Base-by-base conservation (phyloP, 1,284 basidiomycete species). In the Anthracocystis panici-leucophaei region DNA sequence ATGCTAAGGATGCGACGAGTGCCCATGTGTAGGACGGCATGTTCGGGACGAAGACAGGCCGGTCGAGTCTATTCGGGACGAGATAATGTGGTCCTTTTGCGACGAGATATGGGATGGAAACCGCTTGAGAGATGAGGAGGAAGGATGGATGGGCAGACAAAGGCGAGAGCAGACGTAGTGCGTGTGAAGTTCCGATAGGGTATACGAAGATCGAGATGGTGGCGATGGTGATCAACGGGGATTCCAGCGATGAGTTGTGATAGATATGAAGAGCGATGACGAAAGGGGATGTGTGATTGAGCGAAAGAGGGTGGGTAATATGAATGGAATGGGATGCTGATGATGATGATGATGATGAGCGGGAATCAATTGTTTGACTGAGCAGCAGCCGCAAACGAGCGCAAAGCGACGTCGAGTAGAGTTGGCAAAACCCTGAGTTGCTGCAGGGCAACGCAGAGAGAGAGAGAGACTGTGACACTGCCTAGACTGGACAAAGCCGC, bases 11-110 rank as follows among this genome's bases (percentile, higher is more conserved):
- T 58, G 68, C 68, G 68, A 65, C 58, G 14, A 65, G 58, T 58
- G 68, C 68, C 68, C 50, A 55, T 27, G 54, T 57, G 31, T 27
- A 62, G 7, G 58, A 65, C 27, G 50, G 68, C 68, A 71, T 71
- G n/a, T 49, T 25, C 7, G 7, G n/a, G 11, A 14, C 29, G 41
- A 23, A 11, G 5, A 42, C 5, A 3, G 53, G 27, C 25, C 11
- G 18, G 6, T 42, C n/a, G 38, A 29, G 11, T 18, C 27, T 48
- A 48, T 16, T 14, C 12, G 12, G 14, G 12, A 21, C n/a, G 27
- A 33, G 51, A 10, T 25, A 25, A 16, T 4, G 21, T 53, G 35
- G 33, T 27, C 5, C 27, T 40, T 40, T 14, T 52, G 42, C 27
- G 16, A 29, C 25, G 40, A 27, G 42, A 33, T 41, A n/a, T 29